These are phyloP conservation scores for Diplotaxis tenuifolia DNA, from an alignment of 345 rosid genomes.

Conservation along the genomic window DNA sequence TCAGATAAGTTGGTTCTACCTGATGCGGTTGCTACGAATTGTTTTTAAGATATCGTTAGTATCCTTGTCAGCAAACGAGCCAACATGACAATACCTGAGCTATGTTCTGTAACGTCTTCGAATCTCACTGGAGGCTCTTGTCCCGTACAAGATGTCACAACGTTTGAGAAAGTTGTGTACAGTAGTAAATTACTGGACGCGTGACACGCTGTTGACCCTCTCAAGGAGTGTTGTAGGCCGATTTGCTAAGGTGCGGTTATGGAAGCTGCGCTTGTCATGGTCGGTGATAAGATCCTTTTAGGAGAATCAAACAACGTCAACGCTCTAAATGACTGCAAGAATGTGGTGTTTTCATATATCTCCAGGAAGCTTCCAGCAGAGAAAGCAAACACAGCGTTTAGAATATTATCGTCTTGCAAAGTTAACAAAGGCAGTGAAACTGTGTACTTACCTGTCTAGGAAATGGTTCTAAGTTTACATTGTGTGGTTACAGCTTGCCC, in stretches of 20 bases:
- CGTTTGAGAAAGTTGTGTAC: constrained; percentile 72
- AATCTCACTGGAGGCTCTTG: constrained; percentile 94
- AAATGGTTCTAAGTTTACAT: neutral
- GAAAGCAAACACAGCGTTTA: constrained; percentile 67
- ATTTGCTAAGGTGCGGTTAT: constrained; percentile 79
- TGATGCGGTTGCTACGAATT: constrained; percentile 71
- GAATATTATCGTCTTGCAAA: constrained; percentile 83
- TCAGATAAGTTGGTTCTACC: constrained; percentile 66
- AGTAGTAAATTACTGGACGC: constrained; percentile 77
- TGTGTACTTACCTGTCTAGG: neutral
- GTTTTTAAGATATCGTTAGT: constrained; percentile 92
- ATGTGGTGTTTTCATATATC: constrained; percentile 75
- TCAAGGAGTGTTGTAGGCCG: constrained; percentile 90
- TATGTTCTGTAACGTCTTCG: constrained; percentile 74
- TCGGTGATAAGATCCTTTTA: constrained; percentile 39
- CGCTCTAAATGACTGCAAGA: constrained; percentile 70
- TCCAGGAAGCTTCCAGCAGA: constrained; percentile 68
- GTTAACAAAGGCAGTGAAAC: constrained; percentile 74
- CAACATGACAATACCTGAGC: constrained; percentile 55
- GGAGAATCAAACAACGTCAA: constrained; percentile 52
- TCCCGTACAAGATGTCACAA: constrained; percentile 61
- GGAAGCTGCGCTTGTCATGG: constrained; percentile 69
- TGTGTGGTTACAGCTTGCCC: constrained; percentile 74
- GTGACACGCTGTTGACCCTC: constrained; percentile 76
- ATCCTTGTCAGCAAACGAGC: constrained; percentile 85